phyloP scores from a whole-genome alignment of 345 rosid species.

The Cardamine resedifolia region DNA sequence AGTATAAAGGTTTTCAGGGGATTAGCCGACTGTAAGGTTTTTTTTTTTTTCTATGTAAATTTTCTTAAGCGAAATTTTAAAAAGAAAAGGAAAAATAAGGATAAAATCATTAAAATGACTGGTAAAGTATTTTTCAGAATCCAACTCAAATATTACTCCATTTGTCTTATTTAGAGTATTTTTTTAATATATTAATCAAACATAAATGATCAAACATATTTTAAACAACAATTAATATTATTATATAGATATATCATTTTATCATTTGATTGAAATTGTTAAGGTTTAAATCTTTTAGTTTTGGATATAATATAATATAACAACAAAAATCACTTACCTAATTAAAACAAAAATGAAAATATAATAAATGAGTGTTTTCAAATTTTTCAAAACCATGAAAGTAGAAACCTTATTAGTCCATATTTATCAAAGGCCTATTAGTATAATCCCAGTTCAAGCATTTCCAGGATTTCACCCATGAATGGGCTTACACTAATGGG shows the following conservation, averaged over 20 bases:
- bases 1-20: background rate
- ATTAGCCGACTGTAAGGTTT: constrained; percentile 1
- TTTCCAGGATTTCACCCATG: background rate
- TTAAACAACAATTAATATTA: no score
- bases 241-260: no score
- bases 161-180: background rate
- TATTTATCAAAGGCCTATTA: background rate
- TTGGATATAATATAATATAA: background rate
- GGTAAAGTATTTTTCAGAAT: background rate
- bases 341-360: background rate
- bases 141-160: background rate
- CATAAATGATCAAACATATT: no score
- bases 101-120: background rate
- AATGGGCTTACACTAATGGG: background rate
- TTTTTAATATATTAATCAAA: no score
- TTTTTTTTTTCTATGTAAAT: background rate
- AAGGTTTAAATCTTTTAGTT: background rate
- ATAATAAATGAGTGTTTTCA: background rate
- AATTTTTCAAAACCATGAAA: background rate
- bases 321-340: background rate
- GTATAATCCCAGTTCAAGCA: background rate
- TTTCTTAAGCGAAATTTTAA: background rate
- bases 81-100: background rate
- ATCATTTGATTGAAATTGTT: no score
- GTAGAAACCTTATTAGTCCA: background rate